phyloP scores from a whole-genome alignment of 345 rosid genomes.

The Mangifera indica region DNA sequence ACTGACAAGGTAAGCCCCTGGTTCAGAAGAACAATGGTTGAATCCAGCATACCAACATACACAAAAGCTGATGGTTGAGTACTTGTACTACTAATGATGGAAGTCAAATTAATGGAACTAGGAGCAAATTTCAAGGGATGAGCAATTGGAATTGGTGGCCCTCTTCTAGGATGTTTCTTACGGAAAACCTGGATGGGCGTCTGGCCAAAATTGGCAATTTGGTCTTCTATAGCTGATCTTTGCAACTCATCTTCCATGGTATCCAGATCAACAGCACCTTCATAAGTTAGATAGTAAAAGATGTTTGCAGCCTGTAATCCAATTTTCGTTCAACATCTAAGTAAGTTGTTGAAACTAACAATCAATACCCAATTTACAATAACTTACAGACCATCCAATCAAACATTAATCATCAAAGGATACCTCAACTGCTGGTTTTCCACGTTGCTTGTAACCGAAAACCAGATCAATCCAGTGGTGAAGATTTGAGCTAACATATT shows the following conservation, averaged over 20 bases:
- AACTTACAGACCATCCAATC: constrained; percentile 7
- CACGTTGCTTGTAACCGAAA: constrained; percentile 94
- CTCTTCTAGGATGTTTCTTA: constrained; percentile 94
- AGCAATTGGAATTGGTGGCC: constrained; percentile 94
- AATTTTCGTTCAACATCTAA: constrained; percentile 21
- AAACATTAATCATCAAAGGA: constrained; percentile 11
- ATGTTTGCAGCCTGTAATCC: constrained; percentile 86
- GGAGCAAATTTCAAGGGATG: constrained; percentile 93
- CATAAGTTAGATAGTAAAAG: constrained; percentile 92
- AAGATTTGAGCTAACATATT: constrained; percentile 97
- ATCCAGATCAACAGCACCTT: constrained; percentile 88
- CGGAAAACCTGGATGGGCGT: constrained; percentile 95
- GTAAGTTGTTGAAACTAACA: constrained; percentile 1
- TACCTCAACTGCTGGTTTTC: constrained; percentile 98
- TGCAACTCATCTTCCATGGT: constrained; percentile 91
- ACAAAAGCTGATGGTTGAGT: constrained; percentile 67
- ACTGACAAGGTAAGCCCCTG: constrained; percentile 87
- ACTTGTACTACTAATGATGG: constrained; percentile 54
- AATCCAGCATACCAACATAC: constrained; percentile 68
- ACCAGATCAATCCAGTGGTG: constrained; percentile 97
- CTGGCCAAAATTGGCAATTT: constrained; percentile 97
- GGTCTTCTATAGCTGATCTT: constrained; percentile 95
- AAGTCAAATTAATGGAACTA: constrained; percentile 81
- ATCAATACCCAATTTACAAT: not conserved
- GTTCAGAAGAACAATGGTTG: constrained; percentile 75